Evolutionary conservation across 1,139 yeast species (phyloP), one percentile per base, ranked within the genome.

Genomic region (Yamadazyma diddensiae): DNA sequence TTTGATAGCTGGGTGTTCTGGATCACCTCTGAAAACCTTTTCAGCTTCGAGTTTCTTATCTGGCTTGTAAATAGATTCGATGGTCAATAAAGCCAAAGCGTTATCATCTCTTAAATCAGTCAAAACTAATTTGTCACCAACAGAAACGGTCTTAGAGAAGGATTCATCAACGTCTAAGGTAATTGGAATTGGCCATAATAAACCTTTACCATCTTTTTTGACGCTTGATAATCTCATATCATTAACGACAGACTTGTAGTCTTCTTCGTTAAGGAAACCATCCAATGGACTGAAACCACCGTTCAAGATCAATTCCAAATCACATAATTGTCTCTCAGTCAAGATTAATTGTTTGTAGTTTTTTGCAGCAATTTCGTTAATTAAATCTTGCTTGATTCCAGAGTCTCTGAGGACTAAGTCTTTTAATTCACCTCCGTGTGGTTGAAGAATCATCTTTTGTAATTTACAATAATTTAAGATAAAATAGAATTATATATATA

Each of bases 251-350:
- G 82, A 70, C 27, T 74, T 65, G 61, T 90, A 90, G 59, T 90
- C 97, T 39, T 75, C 72, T 62, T 88, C 78, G 53, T 73, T 79
- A 58, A 90, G 65, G 65, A 90, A 90, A 1, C 97, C 97, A 36
- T 78, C 77, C 48, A 90, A 72, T 28, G 97, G 97, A 29, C 96
- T 86, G 57, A 90, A 90, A 5, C 97, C 97, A 59, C 97, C 97
- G 50, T 83, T 84, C 45, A 90, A 68, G 52, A 90, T 85, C 59
- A 90, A 73, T 64, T 90, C 97, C 54, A 90, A 67, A 61, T 90
- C 97, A 62, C 97, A 90, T 39, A 90, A 70, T 59, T 90, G 97
- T 58, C 97, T 82, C 43, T 81, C 92, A 16, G 94, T 82, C 47
- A 90, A 70, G 14, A 63, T 65, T 37, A 83, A 61, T 26, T 76